These are phyloP conservation scores for Phialophora tarda DNA, from an alignment of 2,329 filamentous ascomycete genomes.

Conservation along the genomic window DNA sequence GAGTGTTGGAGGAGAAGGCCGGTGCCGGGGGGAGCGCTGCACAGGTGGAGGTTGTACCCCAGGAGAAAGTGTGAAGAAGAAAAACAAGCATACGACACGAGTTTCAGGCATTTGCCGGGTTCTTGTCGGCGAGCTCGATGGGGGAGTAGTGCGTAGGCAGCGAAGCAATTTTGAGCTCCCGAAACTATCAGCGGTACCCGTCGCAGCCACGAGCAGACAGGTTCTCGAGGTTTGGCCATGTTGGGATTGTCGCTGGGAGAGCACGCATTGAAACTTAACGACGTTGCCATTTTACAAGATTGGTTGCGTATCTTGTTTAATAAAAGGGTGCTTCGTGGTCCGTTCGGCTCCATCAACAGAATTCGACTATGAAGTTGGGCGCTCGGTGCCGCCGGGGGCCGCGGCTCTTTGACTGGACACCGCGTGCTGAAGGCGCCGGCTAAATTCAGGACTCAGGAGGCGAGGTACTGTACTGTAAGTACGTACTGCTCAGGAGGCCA, in stretches of 20 bases:
- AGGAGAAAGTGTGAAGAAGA: constrained; percentile 19
- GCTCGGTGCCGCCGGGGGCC: neutral
- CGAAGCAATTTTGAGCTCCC: neutral
- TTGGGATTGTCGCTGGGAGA: neutral
- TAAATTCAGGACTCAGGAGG: neutral
- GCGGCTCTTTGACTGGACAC: neutral
- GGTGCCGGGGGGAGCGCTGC: constrained; percentile 4
- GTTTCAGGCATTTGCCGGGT: neutral
- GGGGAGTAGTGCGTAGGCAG: no score
- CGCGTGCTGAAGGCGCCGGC: neutral
- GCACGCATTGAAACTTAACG: neutral
- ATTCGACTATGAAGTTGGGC: neutral
- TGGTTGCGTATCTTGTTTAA: neutral
- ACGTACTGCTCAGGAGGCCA: no score
- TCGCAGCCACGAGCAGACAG: neutral
- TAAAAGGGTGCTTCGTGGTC: neutral
- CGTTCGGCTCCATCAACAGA: neutral
- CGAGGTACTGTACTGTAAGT: no score
- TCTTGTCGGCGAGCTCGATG: neutral
- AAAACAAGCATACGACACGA: neutral
- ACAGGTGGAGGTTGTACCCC: constrained; percentile 16
- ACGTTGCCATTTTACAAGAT: neutral
- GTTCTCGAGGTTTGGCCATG: neutral
- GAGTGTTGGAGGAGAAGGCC: constrained; percentile 28
- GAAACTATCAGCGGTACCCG: neutral